Base-by-base conservation (phyloP, 176 grass and related monocot genomes). In the Leersia perrieri region DNA sequence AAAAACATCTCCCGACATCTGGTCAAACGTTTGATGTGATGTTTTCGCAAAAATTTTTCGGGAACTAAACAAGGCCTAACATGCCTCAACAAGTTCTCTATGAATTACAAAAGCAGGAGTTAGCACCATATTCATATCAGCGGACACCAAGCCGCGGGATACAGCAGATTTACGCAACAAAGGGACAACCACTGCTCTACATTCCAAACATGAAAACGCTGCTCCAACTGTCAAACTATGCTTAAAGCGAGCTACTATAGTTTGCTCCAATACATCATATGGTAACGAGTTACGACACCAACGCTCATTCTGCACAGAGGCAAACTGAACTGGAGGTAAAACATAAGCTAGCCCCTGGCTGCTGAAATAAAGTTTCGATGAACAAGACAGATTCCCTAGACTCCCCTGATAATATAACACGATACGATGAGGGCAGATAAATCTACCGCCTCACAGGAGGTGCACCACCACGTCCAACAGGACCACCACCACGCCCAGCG, bases 391-490 rank as follows among this genome's bases (percentile, higher is more conserved):
- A 35, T 28, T 67, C 77, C 71, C 20, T 72, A 23, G 5, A 14
- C 33, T 45, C 78, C 51, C 13, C 55, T 12, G 2, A 10, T 57
- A 66, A 53, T 27, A 66, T 36, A 77, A 30, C 30, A 62, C 29
- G 8, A 47, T 12, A 25, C 29, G 68, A 6, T 0, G 12, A 30
- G 20, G 15, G 23, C 14, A 9, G 18, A 58, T 12, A 57, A 38
- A 73, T 34, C 86, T 88, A 88, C 60, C 86, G 66, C 86, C 86
- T 88, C 60, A 83, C 74, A 33, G 80, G 86, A 13, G 80, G 80
- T 27, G 80, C 86, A 23, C 74, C 74, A 3, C 80, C 74, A 3
- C 80, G 67, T 42, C 86, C 86, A 71, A 88, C 73, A 33, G 86
- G 86, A 60, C 80, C 86, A n/a, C 86, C 86, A 0, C 80, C 80